Percentiles rank a stretch among this genome's conserved stretches.
Conservation (phyloP, 2,329 filamentous ascomycete species). For the Epichloe hybrida region DNA sequence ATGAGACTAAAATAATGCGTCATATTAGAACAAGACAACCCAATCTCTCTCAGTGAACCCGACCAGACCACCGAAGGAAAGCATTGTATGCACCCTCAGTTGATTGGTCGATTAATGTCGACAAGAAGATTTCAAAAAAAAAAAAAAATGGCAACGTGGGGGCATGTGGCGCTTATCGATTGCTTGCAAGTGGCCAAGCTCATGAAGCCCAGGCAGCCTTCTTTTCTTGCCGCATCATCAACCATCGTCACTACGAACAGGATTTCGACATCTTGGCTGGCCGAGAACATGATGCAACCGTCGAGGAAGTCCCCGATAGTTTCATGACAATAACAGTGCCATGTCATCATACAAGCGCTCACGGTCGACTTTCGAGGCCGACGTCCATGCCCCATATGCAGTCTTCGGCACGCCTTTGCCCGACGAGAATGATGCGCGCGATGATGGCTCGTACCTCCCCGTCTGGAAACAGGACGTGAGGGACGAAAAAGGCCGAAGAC, state of each 20-base stretch:
- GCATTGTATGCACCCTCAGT: too few relatives aligned
- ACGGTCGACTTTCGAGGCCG: conserved; percentile 64
- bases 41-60: too few relatives aligned
- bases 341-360: conserved; percentile 75
- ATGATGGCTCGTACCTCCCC: conserved; percentile 85
- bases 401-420: conserved; percentile 78
- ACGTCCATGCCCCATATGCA: conserved; percentile 61
- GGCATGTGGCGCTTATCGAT: neutral
- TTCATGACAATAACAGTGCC: conserved; percentile 10
- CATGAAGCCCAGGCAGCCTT: neutral
- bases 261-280: neutral
- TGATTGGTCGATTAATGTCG: neutral
- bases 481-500: conserved; percentile 80
- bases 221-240: neutral
- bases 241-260: neutral
- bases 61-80: too few relatives aligned
- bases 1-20: too few relatives aligned
- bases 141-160: neutral
- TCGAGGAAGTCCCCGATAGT: neutral
- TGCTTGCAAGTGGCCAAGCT: neutral
- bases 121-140: neutral
- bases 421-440: conserved; percentile 61
- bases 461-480: conserved; percentile 98
- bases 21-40: too few relatives aligned
- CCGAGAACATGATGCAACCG: neutral